These are phyloP conservation scores for Penicillium sp. DNA, from an alignment of 2,329 filamentous ascomycete genomes.

Conservation along the genomic window DNA sequence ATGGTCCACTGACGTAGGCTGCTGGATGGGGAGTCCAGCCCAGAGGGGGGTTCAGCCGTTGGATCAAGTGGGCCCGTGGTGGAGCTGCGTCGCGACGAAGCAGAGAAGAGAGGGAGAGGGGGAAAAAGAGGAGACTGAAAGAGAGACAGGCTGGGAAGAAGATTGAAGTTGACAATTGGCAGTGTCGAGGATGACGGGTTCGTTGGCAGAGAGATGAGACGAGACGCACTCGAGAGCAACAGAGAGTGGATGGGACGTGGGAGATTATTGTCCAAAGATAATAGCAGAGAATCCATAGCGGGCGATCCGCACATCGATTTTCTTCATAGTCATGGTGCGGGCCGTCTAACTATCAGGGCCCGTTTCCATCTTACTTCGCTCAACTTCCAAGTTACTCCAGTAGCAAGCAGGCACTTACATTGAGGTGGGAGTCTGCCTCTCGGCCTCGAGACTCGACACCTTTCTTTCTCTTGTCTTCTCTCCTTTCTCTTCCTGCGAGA, in stretches of 20 bases:
- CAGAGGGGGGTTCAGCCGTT: conserved; percentile 26
- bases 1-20: conserved; percentile 21
- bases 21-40: conserved; percentile 18
- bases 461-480: neutral
- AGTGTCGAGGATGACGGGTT: neutral
- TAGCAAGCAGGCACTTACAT: too few species aligned
- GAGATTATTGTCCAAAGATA: neutral
- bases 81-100: conserved; percentile 9
- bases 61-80: conserved; percentile 26
- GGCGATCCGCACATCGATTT: neutral
- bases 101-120: conserved; percentile 1
- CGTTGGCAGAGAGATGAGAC: neutral
- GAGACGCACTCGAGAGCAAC: neutral
- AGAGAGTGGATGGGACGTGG: neutral
- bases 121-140: neutral
- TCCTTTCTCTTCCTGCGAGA: neutral
- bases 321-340: neutral
- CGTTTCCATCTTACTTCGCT: neutral
- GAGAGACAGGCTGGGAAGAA: neutral
- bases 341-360: neutral
- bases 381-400: too few species aligned
- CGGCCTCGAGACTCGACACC: neutral
- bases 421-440: neutral
- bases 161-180: neutral
- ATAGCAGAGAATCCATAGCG: neutral